Evolutionary conservation across 2,329 filamentous ascomycete species (phyloP), one percentile per base, ranked within the genome.

Genomic region (Pseudogymnoascus sp.): DNA sequence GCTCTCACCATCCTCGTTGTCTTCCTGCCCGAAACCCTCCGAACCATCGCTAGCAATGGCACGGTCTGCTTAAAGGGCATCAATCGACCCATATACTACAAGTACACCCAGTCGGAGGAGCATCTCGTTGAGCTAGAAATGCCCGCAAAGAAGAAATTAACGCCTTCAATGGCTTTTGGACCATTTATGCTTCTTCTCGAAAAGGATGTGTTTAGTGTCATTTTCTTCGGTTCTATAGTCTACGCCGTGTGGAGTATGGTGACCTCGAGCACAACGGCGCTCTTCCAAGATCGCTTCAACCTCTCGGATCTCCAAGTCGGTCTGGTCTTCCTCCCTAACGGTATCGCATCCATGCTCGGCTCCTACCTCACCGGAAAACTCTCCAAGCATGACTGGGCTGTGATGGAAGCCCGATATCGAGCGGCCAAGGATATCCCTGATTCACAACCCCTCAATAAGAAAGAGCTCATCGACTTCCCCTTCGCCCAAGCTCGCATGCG

Each of bases 221-320:
- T 80, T 0, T 66, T 77, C 59, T 80, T 74, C 39, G 75, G 77
- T 41, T 73, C 72, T 9, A 70, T 77, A 5, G 71, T 77, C 1
- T 80, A 79, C 64, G 73, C 77, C 0, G 72, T 77, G 11, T 80
- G 77, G 77, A 77, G 72, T 20, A 79, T 79, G 77, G 73, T 79
- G 4, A 78, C 75, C 2, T 74, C 76, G 1, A 76, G 71, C 11
- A 79, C 77, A 1, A 73, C 75, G 0, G 69, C 70, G 1, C 59
- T 76, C 3, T 75, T 79, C 60, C 69, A 75, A 63, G 64, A 69
- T 0, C 68, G 66, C 6, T 78, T 77, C 58, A 61, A 68, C 6
- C 70, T 80, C 54, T 75, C 70, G 35, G 69, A 73, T 3, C 60
- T 76, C 16, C 64, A 75, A 60, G 66, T 78, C 25, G 77, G 76